A percentile compares a stretch with the other conserved stretches of the same genome.
Evolutionary conservation across 1,284 basidiomycete species (phyloP).

Genomic region (Golubevia pallescens): DNA sequence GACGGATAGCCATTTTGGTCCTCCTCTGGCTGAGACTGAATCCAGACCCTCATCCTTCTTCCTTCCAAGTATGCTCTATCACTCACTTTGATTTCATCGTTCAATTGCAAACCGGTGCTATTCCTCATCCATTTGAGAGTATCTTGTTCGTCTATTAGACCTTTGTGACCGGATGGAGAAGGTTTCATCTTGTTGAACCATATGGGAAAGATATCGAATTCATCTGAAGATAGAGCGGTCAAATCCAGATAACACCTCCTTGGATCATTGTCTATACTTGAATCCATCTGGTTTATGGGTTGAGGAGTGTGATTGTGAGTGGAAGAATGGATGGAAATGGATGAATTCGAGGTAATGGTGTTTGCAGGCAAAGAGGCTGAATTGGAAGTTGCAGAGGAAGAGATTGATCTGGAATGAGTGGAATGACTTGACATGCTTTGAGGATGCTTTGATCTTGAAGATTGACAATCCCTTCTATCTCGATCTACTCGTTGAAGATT

Average conservation of each 20-base stretch:
- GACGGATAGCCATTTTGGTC: too few species aligned
- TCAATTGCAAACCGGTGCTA: conserved; percentile 44
- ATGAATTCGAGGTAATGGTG: not conserved
- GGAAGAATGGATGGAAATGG: too few species aligned
- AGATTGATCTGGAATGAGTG: not conserved
- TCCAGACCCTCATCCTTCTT: too few species aligned
- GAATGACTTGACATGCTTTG: not conserved
- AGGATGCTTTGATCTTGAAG: too few species aligned
- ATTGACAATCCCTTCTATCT: too few species aligned
- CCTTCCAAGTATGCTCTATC: too few species aligned
- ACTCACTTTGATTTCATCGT: conserved; percentile 52
- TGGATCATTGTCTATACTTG: not conserved
- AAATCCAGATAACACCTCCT: conserved; percentile 26
- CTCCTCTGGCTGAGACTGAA: too few species aligned
- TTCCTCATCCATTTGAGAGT: conserved; percentile 51
- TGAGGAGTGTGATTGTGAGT: too few species aligned
- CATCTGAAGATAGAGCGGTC: conserved; percentile 58
- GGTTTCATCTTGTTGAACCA: conserved; percentile 48
- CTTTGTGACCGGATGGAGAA: conserved; percentile 44
- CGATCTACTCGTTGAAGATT: too few species aligned
- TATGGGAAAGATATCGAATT: conserved; percentile 43
- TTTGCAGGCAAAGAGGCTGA: not conserved
- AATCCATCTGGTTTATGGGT: not conserved
- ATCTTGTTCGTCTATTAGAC: conserved; percentile 54
- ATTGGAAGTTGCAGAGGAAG: not conserved